A percentile compares a stretch with the other conserved stretches of the same genome.
phyloP scores from a whole-genome alignment of 2,329 filamentous ascomycete genomes.

The Diaporthe humulicola region DNA sequence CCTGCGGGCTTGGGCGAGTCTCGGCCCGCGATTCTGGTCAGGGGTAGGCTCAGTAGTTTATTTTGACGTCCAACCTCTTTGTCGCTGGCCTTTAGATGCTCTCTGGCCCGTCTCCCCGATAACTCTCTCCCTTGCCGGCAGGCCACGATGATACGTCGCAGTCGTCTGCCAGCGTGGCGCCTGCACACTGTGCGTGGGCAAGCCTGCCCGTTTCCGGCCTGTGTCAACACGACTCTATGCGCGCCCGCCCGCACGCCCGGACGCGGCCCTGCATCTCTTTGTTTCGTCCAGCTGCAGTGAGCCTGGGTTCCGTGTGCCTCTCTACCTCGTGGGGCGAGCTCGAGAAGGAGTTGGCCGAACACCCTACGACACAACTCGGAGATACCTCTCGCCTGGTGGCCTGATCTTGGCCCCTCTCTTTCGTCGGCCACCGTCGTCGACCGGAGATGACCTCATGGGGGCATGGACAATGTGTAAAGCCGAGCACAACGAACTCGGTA shows the following conservation, averaged over 20 bases:
- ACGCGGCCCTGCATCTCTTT: neutral
- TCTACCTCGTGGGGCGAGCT: neutral
- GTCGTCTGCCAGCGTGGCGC: conserved; percentile 5
- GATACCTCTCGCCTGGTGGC: neutral
- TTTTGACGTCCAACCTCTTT: conserved; percentile 13
- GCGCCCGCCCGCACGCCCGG: neutral
- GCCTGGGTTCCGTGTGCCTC: neutral
- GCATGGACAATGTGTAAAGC: neutral
- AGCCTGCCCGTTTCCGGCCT: neutral
- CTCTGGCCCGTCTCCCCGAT: neutral
- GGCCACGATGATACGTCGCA: neutral
- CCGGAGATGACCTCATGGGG: neutral
- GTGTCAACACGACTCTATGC: neutral
- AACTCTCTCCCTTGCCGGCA: neutral
- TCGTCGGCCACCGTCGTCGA: neutral
- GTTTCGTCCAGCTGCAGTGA: neutral
- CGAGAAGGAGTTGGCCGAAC: neutral
- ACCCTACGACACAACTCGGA: neutral
- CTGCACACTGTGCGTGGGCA: conserved; percentile 4
- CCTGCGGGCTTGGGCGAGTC: conserved; percentile 18
- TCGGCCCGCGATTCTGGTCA: conserved; percentile 27
- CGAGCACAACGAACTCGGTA: neutral
- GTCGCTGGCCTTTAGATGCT: neutral
- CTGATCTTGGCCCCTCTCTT: neutral
- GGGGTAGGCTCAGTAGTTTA: conserved; percentile 24